Evolutionary conservation across 371 early-diverging fungal genomes (phyloP).

Genomic region (Lichtheimia ornata): DNA sequence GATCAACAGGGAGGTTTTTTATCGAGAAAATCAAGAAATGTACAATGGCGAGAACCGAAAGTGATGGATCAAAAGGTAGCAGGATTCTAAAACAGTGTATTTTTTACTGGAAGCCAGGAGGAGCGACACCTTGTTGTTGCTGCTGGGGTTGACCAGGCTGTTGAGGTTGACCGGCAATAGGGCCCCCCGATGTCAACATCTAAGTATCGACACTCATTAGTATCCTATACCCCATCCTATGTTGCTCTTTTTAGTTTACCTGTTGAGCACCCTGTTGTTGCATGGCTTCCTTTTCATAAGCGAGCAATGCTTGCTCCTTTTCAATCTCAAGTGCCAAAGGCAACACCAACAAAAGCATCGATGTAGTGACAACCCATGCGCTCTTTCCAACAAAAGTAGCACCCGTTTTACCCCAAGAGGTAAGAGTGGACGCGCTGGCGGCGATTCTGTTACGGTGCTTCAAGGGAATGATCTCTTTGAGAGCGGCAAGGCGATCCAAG

Average conservation of each 20-base stretch:
- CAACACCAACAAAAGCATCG: conserved; percentile 74
- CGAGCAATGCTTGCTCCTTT: conserved; percentile 75
- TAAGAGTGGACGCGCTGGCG: conserved; percentile 50
- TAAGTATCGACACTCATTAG: conserved; percentile 6
- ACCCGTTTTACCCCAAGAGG: conserved; percentile 58
- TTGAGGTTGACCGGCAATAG: conserved; percentile 25
- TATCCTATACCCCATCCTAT: neutral
- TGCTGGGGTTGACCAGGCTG: conserved; percentile 25
- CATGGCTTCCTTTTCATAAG: conserved; percentile 72
- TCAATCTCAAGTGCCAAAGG: conserved; percentile 77
- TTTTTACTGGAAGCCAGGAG: conserved; percentile 13
- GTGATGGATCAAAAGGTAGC: no score
- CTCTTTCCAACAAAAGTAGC: conserved; percentile 69
- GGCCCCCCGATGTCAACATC: conserved; percentile 34
- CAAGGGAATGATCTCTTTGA: conserved; percentile 76
- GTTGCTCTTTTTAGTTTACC: conserved; percentile 22
- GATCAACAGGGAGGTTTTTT: no score
- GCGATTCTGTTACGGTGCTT: conserved; percentile 65
- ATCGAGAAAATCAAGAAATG: no score
- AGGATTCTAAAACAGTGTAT: neutral
- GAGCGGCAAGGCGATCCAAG: conserved; percentile 71
- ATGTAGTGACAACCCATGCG: conserved; percentile 82
- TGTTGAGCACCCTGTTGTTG: conserved; percentile 66
- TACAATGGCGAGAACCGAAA: no score
- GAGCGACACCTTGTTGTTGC: conserved; percentile 11